Base-by-base conservation (phyloP, 2,329 filamentous ascomycete genomes). In the Pseudocercospora eumusae region DNA sequence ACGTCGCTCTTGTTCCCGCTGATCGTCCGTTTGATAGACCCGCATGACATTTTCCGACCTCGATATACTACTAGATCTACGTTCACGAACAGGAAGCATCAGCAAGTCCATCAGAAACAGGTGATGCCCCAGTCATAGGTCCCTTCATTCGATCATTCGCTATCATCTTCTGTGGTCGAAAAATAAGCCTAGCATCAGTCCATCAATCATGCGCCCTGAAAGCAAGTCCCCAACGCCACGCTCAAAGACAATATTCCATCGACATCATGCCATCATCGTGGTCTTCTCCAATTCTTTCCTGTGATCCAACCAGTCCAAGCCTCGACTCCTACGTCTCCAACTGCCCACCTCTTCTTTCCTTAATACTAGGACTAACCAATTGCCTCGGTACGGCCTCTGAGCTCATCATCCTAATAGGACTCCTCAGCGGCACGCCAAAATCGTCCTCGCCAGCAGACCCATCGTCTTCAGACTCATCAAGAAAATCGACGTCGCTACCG, bases 401-500 rank as follows among this genome's bases (percentile, higher is more conserved):
- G 44, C 67, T 52, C 8, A 62, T 66, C 18, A 72, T 53, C 55
- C 71, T 61, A 3, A 73, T 63, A 0, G 71, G 71, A 64, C 70
- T 75, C 40, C 64, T 63, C 40, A 83, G 70, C 9, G 80, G 79
- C 57, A 83, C 80, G 1, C 82, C 83, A 71, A 80, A 85, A 63
- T 87, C 85, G 65, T 88, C 84, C 64, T 84, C 81, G 9, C 56
- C 49, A 28, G 54, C 36, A 11, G 36, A 54, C 10, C 84, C 52
- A 21, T 68, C 69, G 57, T 67, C 67, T 11, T 69, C 69, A 58
- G 60, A 64, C 5, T 60, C 65, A 13, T 62, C 66, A 1, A 58
- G 65, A 11, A 66, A 66, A 11, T 82, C 82, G 45, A 87, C 84
- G 36, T 82, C 79, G 81, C 64, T 82, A 47, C 86, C 85, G 40